Base-by-base conservation (phyloP, 148 eudicot species). In the Chenopodium berlandieri region DNA sequence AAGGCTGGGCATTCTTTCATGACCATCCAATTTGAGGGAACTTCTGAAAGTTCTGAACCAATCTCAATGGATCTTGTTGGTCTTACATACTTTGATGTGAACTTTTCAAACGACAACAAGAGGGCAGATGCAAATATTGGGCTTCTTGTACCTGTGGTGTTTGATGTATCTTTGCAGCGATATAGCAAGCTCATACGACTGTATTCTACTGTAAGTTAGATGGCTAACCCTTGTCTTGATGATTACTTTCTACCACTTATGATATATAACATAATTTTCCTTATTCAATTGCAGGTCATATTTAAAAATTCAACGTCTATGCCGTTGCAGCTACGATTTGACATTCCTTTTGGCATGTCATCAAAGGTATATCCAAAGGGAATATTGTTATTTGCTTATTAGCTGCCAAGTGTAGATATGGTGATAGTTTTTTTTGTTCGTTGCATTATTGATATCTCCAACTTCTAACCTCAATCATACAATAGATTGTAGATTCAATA, bases 51-150 rank as follows among this genome's bases (percentile, higher is more conserved):
- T 73, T 94, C 99, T 37, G 82, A 86, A 80, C 98, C 98, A 63
- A 91, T 94, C 67, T 94, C 98, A 73, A 92, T 96, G 94, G 99
- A 96, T 89, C 93, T 94, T 83, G 99, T 92, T 66, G 99, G 99
- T 75, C 93, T 90, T 14, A 91, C 93, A 77, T 94, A 88, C 83
- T 92, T 96, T 83, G 95, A 91, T 86, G 94, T 90, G 17, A 91
- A 94, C 82, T 96, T 94, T 89, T 94, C 99, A 20, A 90, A 91
- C 79, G 90, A 86, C 73, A 82, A 78, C 66, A 84, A 71, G 77
- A 86, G 73, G 44, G 60, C 78, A 68, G 86, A 80, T 79, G 80
- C 84, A 84, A 81, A 82, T 48, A 86, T 82, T 75, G 94, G 97
- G 64, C 92, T 91, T 84, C 90, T 88, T 66, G 89, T 91, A 83